Conservation (phyloP, 2,329 filamentous ascomycete genomes). For the Claviceps sp. region DNA sequence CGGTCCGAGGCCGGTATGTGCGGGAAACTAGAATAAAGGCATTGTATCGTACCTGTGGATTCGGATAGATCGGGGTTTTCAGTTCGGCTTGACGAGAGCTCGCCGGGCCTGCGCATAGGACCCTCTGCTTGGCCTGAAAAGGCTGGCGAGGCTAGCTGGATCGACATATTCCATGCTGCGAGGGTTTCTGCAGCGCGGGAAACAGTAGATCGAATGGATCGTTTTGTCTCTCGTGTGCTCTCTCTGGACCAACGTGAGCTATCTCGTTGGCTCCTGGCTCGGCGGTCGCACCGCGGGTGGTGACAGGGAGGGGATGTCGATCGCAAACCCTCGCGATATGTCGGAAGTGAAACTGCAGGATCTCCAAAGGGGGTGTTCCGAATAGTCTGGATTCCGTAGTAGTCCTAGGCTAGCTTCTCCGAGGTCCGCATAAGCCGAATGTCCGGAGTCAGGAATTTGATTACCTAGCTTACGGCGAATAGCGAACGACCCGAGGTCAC, state of each 20-base stretch:
- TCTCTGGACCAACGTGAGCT: no score
- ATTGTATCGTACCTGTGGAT: constrained; percentile 15
- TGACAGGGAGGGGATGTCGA: not conserved
- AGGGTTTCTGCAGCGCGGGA: not conserved
- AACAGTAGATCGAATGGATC: not conserved
- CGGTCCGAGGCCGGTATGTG: not conserved
- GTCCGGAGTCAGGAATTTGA: not conserved
- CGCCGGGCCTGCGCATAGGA: constrained; percentile 13
- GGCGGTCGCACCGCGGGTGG: not conserved
- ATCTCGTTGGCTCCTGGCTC: not conserved
- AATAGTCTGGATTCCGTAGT: not conserved
- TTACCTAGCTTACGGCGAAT: not conserved
- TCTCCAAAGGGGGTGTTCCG: not conserved
- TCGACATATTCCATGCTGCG: constrained; percentile 24
- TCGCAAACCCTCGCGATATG: not conserved
- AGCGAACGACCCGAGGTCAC: not conserved
- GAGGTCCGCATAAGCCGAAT: not conserved
- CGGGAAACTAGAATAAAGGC: not conserved
- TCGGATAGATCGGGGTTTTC: constrained; percentile 16
- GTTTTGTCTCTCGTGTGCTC: not conserved
- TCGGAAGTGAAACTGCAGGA: not conserved
- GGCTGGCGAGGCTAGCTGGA: constrained; percentile 16
- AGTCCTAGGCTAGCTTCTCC: not conserved
- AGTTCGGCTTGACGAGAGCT: constrained; percentile 12
- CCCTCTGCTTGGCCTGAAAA: constrained; percentile 15